phyloP scores from a whole-genome alignment of 2,329 filamentous ascomycete species.

The Aquanectria penicillioides region DNA sequence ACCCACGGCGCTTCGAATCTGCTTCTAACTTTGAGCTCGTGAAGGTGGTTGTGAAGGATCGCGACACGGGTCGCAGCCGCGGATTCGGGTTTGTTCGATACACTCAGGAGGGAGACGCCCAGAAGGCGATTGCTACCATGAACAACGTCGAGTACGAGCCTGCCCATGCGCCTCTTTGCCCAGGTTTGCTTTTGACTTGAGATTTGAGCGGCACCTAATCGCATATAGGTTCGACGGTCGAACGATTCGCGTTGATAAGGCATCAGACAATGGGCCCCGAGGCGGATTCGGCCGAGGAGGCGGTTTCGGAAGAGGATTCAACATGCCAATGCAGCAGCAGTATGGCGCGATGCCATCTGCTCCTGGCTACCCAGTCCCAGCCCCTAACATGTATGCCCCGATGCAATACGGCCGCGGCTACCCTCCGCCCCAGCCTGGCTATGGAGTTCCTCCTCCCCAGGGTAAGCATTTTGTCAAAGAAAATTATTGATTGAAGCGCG shows the following conservation, averaged over 20 bases:
- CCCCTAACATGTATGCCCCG: conserved; percentile 51
- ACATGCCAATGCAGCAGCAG: conserved; percentile 49
- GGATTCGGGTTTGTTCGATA: conserved; percentile 98
- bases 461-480: no score
- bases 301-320: conserved; percentile 53
- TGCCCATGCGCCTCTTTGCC: conserved; percentile 33
- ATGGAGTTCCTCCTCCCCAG: conserved; percentile 51
- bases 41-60: conserved; percentile 96
- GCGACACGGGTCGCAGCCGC: conserved; percentile 94
- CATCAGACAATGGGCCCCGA: conserved; percentile 79
- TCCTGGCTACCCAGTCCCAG: conserved; percentile 47
- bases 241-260: conserved; percentile 94
- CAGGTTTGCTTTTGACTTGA: conserved; percentile 22
- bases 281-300: conserved; percentile 53
- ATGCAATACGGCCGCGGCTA: conserved; percentile 52
- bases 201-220: conserved; percentile 23
- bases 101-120: conserved; percentile 77
- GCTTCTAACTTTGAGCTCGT: conserved; percentile 31
- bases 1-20: conserved; percentile 3
- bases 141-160: conserved; percentile 87
- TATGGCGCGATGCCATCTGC: conserved; percentile 52
- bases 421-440: conserved; percentile 47
- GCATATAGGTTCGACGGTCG: conserved; percentile 72
- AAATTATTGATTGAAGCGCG: no score
- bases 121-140: conserved; percentile 80